A percentile compares a stretch with the other conserved stretches of the same genome.
These are phyloP conservation scores for Lactarius psammicola DNA, from an alignment of 768 basidiomycete genomes.

Conservation along the genomic window DNA sequence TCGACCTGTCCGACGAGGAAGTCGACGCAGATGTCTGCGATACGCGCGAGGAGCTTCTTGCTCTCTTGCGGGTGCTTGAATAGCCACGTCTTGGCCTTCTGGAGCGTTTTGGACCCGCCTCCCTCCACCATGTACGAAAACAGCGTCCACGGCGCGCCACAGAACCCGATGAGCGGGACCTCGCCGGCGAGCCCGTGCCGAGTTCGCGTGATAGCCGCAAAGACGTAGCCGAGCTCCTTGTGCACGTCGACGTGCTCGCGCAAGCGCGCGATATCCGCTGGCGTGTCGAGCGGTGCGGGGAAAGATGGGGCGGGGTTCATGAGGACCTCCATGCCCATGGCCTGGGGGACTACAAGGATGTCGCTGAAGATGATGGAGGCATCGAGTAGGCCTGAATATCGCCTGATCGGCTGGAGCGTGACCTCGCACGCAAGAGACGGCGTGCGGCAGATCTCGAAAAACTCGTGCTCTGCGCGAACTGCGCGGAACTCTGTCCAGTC, in stretches of 20 bases:
- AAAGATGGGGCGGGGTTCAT: conserved; percentile 94
- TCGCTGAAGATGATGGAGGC: conserved; percentile 98
- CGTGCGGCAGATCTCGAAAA: conserved; percentile 93
- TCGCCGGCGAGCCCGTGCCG: conserved; percentile 77
- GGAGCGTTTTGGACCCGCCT: conserved; percentile 85
- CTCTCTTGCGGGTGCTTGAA: conserved; percentile 88
- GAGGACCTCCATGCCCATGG: conserved; percentile 91
- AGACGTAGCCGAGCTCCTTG: conserved; percentile 87
- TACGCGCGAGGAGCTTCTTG: conserved; percentile 67
- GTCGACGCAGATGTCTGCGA: conserved; percentile 88
- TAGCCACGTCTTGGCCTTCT: conserved; percentile 92
- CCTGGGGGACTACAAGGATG: conserved; percentile 96
- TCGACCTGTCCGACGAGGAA: conserved; percentile 90
- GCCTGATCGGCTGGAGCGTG: conserved; percentile 90
- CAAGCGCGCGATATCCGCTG: conserved; percentile 68
- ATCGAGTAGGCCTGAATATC: conserved; percentile 84
- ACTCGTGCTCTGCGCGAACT: conserved; percentile 81
- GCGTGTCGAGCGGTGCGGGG: conserved; percentile 78
- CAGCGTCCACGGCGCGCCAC: conserved; percentile 96
- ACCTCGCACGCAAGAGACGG: conserved; percentile 87
- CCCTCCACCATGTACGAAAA: conserved; percentile 99
- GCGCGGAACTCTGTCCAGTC: conserved; percentile 79
- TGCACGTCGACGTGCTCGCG: conserved; percentile 66
- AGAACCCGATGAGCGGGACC: conserved; percentile 96
- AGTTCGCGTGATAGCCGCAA: conserved; percentile 85